Conservation (phyloP, 176 grass and related monocot genomes). For the Lolium rigidum region DNA sequence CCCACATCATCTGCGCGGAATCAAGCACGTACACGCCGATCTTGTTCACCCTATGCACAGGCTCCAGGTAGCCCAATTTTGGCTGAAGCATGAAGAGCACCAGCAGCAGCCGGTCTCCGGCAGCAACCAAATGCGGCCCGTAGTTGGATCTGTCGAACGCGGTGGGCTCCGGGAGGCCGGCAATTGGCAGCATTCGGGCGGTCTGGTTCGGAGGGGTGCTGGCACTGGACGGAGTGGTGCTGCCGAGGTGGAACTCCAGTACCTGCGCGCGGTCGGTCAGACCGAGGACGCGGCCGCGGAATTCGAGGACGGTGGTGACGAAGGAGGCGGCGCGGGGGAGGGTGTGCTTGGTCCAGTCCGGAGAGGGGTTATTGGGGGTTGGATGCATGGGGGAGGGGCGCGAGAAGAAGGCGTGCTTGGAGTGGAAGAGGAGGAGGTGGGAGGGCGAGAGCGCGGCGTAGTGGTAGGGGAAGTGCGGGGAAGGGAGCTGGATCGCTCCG, state of each 20-base stretch:
- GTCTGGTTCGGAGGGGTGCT: neutral
- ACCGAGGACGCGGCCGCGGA: slow-evolving; percentile 42
- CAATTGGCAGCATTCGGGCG: slow-evolving; percentile 7
- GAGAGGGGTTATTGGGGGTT: neutral
- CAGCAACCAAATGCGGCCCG: slow-evolving; percentile 33
- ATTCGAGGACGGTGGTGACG: slow-evolving; percentile 33
- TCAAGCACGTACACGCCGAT: slow-evolving; percentile 47
- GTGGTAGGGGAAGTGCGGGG: slow-evolving; percentile 41
- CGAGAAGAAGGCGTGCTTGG: slow-evolving; percentile 53
- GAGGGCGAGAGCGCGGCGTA: slow-evolving; percentile 44
- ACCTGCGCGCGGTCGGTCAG: slow-evolving; percentile 50
- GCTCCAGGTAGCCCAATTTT: neutral
- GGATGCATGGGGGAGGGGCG: slow-evolving; percentile 6
- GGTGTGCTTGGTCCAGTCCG: slow-evolving; percentile 39
- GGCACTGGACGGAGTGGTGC: too few species aligned
- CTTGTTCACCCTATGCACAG: neutral
- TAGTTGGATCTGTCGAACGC: slow-evolving; percentile 29
- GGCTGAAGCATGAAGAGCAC: slow-evolving; percentile 49
- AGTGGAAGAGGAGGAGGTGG: slow-evolving; percentile 54
- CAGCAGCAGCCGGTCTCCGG: slow-evolving; percentile 39
- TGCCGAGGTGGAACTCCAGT: slow-evolving; percentile 44
- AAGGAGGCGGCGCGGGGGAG: slow-evolving; percentile 48
- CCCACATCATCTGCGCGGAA: slow-evolving; percentile 43
- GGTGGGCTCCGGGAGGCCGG: slow-evolving; percentile 48
- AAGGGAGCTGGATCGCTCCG: slow-evolving; percentile 29